Base-by-base conservation (phyloP, 495 filamentous ascomycete genomes). In the Patellaria atrata region DNA sequence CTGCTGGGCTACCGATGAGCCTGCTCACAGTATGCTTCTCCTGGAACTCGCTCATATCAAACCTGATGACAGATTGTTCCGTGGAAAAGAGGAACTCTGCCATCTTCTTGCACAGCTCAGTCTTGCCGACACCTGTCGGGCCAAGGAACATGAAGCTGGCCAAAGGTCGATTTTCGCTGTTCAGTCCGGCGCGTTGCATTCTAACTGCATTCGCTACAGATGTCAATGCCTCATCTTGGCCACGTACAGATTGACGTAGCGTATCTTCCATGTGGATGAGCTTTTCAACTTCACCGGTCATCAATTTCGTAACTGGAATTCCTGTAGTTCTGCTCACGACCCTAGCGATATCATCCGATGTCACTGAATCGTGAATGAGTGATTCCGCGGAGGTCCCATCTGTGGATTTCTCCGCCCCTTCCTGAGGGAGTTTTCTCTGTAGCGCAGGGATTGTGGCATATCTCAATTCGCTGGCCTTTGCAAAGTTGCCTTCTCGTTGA, bases 121-220 rank as follows among this genome's bases (percentile, higher is more conserved):
- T 97, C 57, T 97, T 97, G 32, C 89, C 89, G 19, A 94, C 87
- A 44, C 89, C 87, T 10, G 89, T 97, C 5, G 89, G 89, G 0
- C 89, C 89, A 12, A 96, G 68, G 65, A 96, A 94, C 79, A 96
- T 93, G 67, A 96, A 96, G 4, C 77, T 84, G 1, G 87, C 89
- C 6, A 92, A 62, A 1, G 89, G 87, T 1, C 87, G 73, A 48
- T 94, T 91, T 41, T 94, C 83, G 15, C 82, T 82, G 43, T 77
- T 85, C 20, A 96, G 66, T 6, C 89, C 89, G 16, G 89, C 89
- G 36, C 89, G 67, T 53, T 97, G 89, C 73, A 93, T 81, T 13
- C 89, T 70, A 12, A 97, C 85, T 6, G 89, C 87, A 51, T 96
- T 84, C 23, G 87, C 73, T 13, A 94, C 87, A 13, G 87, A 82